Base-by-base conservation (phyloP, 140 eudicot species). In the Cichorium intybus region DNA sequence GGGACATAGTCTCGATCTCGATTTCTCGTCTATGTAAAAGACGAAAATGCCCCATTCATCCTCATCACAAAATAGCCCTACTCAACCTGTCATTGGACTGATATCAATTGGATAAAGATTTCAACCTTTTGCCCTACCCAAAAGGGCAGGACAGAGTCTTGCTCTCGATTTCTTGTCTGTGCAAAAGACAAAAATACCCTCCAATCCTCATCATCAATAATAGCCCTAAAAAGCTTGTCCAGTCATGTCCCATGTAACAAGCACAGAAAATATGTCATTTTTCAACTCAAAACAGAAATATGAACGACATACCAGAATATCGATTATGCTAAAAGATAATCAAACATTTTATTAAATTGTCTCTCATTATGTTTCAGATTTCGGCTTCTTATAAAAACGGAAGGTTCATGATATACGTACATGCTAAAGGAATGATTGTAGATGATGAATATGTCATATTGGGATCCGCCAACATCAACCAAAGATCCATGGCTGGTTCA, bases 391-490 rank as follows among this genome's bases (percentile, higher is more conserved):
- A 78, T 45, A 87, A 72, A 56, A 23, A 28, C 11, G 77, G 85
- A 69, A 56, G 97, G 72, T 91, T 91, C 72, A 91, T 91, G 97
- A 75, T 91, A 10, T 91, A 91, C 41, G 96, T 91, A 6, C 97
- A 91, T 53, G 95, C 97, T 20, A 91, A 91, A 82, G 97, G 97
- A 65, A 91, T 91, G 96, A 85, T 91, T 15, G 86, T 91, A 46
- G 97, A 91, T 64, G 97, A 91, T 43, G 96, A 91, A 49, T 91
- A 91, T 52, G 89, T 87, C 12, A 80, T 91, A 24, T 34, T 91
- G 33, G 97, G 97, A 15, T 91, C 97, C 4, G 96, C 97, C 59
- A 91, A 91, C 59, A 87, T 91, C 52, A 91, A 91, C 81, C 97
- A 91, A 70, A 70, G 97, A 57, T 91, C 97, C 3, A 82, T 91